A percentile compares a stretch with the other conserved stretches of the same genome.
phyloP scores from a whole-genome alignment of 108 stramenopile genomes.

The Cyclotella cryptica region DNA sequence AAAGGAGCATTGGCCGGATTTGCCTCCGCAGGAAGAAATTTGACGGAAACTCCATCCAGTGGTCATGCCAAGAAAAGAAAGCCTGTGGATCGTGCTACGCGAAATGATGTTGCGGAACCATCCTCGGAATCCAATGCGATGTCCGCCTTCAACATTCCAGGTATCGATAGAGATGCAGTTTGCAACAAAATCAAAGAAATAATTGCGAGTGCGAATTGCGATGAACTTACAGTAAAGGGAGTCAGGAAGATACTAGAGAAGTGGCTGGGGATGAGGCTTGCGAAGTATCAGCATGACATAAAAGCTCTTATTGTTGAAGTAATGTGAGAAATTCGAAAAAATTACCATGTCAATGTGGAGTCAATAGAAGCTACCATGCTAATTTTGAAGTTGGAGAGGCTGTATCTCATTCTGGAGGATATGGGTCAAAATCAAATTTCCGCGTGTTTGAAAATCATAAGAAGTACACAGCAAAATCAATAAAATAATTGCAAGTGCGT shows the following conservation, averaged over 20 bases:
- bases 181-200: conserved; percentile 14
- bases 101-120: background rate
- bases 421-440: no score
- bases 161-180: background rate
- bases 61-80: background rate
- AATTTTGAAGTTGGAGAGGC: conserved; percentile 14
- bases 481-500: background rate
- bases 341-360: no score
- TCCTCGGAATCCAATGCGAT: background rate
- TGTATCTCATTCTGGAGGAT: no score
- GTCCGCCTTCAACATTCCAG: background rate
- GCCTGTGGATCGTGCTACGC: background rate
- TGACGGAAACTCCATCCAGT: background rate
- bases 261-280: background rate
- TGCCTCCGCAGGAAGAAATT: background rate
- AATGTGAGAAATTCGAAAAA: no score
- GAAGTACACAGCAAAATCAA: conserved; percentile 6
- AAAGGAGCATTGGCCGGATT: conserved; percentile 15
- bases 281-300: background rate
- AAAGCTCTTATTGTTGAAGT: background rate
- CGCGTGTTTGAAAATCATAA: no score
- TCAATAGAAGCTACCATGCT: conserved; percentile 21
- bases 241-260: conserved; percentile 6
- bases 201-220: background rate
- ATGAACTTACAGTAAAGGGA: background rate